Conservation (phyloP, 768 basidiomycete genomes). For the Phylloporus sp. region DNA sequence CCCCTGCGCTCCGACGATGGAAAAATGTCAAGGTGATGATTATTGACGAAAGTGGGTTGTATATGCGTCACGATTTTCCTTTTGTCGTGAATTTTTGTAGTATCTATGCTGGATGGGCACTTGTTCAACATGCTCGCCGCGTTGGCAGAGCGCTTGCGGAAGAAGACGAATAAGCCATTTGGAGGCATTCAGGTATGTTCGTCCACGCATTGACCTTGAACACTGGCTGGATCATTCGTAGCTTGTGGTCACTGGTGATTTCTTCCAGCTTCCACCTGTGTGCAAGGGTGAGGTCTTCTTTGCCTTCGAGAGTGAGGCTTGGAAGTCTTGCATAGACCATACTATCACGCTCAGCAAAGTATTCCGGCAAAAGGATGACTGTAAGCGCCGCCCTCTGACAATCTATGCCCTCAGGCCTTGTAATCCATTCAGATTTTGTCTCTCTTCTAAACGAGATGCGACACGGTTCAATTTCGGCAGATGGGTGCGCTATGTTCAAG, state of each 20-base stretch:
- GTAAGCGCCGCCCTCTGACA: constrained; percentile 33
- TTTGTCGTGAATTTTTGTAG: constrained; percentile 27
- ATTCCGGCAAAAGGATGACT: constrained; percentile 69
- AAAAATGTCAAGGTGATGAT: constrained; percentile 53
- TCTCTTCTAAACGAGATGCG: constrained; percentile 76
- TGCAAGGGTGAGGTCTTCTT: constrained; percentile 49
- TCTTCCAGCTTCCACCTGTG: constrained; percentile 58
- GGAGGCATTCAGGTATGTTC: constrained; percentile 59
- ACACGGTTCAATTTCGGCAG: constrained; percentile 48
- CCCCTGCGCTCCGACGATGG: constrained; percentile 56
- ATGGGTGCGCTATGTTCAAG: constrained; percentile 47
- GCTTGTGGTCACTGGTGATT: constrained; percentile 55
- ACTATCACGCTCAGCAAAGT: constrained; percentile 69
- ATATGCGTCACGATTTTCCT: background rate
- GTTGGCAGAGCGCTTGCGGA: constrained; percentile 49
- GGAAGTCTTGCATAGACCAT: constrained; percentile 43
- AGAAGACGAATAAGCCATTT: constrained; percentile 49
- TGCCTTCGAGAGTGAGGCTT: constrained; percentile 57
- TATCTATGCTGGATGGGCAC: constrained; percentile 68
- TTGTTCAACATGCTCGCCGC: constrained; percentile 57
- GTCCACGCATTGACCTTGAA: background rate
- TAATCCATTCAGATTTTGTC: constrained; percentile 50
- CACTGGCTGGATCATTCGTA: constrained; percentile 11
- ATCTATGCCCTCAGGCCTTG: background rate
- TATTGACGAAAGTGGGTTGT: constrained; percentile 56